Percentiles rank a stretch among this genome's conserved stretches.
Conservation (phyloP, 2,329 filamentous ascomycete genomes). For the Cladobotryum mycophilum region DNA sequence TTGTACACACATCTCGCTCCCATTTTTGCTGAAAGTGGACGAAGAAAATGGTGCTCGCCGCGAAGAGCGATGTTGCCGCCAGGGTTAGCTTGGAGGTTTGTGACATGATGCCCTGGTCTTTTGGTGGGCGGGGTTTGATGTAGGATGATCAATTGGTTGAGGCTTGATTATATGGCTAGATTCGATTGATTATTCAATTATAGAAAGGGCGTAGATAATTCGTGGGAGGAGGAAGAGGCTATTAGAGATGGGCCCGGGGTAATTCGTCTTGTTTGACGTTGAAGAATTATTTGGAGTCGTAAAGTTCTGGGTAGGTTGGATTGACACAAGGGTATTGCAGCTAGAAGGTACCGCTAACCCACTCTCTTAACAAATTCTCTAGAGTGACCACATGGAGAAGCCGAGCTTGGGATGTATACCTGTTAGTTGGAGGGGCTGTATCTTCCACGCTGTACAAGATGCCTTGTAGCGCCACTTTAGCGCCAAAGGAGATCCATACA, state of each 20-base stretch:
- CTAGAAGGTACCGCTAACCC: background rate
- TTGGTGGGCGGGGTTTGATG: too few relatives aligned
- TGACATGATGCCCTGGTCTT: constrained; percentile 60
- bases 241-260: background rate
- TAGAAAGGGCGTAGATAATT: background rate
- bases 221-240: background rate
- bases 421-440: background rate
- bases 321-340: background rate
- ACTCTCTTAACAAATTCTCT: too few relatives aligned
- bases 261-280: too few relatives aligned
- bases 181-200: too few relatives aligned
- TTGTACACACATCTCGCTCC: constrained; percentile 66
- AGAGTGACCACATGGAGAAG: too few relatives aligned
- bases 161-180: too few relatives aligned
- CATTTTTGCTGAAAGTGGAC: constrained; percentile 85
- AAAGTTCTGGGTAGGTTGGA: background rate
- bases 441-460: too few relatives aligned
- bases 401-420: accelerated
- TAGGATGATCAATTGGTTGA: too few relatives aligned
- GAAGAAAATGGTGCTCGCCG: constrained; percentile 69
- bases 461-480: background rate
- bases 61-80: constrained; percentile 67
- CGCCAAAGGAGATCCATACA: background rate
- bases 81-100: constrained; percentile 83
- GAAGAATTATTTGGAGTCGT: background rate